A percentile compares a stretch with the other conserved stretches of the same genome.
These are phyloP conservation scores for Sporothrix protearum DNA, from an alignment of 2,329 filamentous ascomycete species.

Conservation along the genomic window DNA sequence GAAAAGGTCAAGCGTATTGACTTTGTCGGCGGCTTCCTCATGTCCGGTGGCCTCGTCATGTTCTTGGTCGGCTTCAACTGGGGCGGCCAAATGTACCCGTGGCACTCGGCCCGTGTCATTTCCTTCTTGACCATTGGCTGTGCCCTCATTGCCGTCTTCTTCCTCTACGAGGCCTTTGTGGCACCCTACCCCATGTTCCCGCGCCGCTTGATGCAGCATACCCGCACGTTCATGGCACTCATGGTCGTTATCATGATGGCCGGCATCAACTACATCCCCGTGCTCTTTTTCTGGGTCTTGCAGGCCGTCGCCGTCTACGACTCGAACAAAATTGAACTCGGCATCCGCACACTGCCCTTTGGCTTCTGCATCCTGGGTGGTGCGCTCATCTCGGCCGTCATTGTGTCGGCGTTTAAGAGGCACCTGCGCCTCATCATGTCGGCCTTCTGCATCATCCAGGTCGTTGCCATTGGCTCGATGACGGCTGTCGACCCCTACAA, in stretches of 20 bases:
- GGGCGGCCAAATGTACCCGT: slow-evolving; percentile 21
- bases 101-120: slow-evolving; percentile 19
- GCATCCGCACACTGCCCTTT: slow-evolving; percentile 15
- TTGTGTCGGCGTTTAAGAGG: slow-evolving; percentile 8
- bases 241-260: slow-evolving; percentile 16
- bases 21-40: slow-evolving; percentile 19
- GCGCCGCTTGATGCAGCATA: not conserved
- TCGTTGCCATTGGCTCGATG: slow-evolving; percentile 4
- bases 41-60: slow-evolving; percentile 20
- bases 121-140: slow-evolving; percentile 11
- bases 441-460: slow-evolving; percentile 6
- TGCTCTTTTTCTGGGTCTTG: slow-evolving; percentile 17
- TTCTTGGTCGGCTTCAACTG: slow-evolving; percentile 23
- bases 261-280: slow-evolving; percentile 16
- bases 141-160: not conserved
- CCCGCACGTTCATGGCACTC: slow-evolving; percentile 7
- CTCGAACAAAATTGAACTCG: not conserved
- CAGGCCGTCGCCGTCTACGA: slow-evolving; percentile 12
- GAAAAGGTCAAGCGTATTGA: slow-evolving; percentile 20
- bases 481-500: slow-evolving; percentile 1
- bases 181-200: slow-evolving; percentile 15
- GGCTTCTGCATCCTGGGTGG: slow-evolving; percentile 8
- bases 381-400: not conserved
- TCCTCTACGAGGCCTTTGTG: not conserved
- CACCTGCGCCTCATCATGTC: slow-evolving; percentile 13